phyloP scores from a whole-genome alignment of 1,284 basidiomycete species.

The Malassezia sympodialis region DNA sequence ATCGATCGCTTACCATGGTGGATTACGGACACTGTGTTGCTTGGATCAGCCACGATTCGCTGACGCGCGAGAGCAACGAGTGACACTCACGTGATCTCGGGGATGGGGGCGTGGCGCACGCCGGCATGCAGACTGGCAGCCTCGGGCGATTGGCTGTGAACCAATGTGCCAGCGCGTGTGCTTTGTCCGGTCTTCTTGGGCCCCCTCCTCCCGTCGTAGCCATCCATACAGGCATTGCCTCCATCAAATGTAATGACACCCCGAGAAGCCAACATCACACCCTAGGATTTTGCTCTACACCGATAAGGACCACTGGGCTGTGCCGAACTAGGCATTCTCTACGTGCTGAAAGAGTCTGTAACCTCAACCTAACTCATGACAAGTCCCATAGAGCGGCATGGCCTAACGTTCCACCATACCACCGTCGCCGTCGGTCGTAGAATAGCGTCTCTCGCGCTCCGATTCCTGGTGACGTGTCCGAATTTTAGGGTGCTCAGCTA shows the following conservation, averaged over 20 bases:
- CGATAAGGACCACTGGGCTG: no score
- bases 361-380: no score
- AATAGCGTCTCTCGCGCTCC: no score
- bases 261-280: no score
- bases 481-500: background rate
- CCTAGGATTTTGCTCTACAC: no score
- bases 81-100: constrained; percentile 14
- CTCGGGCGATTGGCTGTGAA: background rate
- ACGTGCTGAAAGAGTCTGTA: no score
- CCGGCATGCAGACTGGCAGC: background rate
- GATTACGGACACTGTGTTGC: background rate
- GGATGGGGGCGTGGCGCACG: background rate
- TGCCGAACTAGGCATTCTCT: no score
- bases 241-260: no score
- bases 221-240: background rate
- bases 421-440: no score
- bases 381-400: no score
- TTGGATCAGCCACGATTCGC: background rate
- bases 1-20: constrained; percentile 5
- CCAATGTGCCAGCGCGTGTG: background rate
- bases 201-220: background rate
- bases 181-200: background rate
- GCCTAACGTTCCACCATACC: no score
- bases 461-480: no score
- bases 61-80: background rate